Base-by-base conservation (phyloP, 2,329 filamentous ascomycete genomes). In the Dactylellina leptospora region DNA sequence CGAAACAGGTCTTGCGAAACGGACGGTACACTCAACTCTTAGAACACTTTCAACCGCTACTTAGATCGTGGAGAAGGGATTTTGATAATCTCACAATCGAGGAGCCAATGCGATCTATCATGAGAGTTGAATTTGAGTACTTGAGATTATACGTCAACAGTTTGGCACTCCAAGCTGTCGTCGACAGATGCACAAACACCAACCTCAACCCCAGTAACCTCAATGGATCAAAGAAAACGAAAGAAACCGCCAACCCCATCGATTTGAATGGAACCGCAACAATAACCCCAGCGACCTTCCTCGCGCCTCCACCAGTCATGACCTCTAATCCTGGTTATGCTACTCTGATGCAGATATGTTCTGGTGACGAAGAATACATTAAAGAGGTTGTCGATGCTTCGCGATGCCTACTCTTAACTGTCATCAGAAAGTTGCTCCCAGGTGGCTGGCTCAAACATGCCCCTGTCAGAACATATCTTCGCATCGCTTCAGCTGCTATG, bases 81-180 rank as follows among this genome's bases (percentile, higher is more conserved):
- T 93, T 97, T 78, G 90, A 96, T 76, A 84, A 86, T n/a, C 89
- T 91, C 77, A 85, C 86, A 62, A 83, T 90, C 56, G 87, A 88
- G 1, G 85, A 82, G 20, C 89, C 85, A 74, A 88, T 87, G 75
- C 82, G 85, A 27, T 87, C 92, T 78, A 93, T 97, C 68, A 83
- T 99, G 27, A 89, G 87, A 5, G 97, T 97, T 75, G 95, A 99
- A 81, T 97, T 95, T 78, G 92, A 97, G 78, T 97, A 97, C 78
- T 92, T 93, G 23, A 87, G 93, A 77, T 90, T 97, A 54, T 97
- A 97, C 78, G 86, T 97, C 81, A 97, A 97, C 79, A 96, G 93
- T 0, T 84, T 99, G 1, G 93, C 93, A 1, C 83, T 99, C 1
- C 95, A 99, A 81, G 95, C 95, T 20, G 92, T 97, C 2, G 92